Conservation (phyloP, 2,329 filamentous ascomycete species). For the Stylonectria norvegica region DNA sequence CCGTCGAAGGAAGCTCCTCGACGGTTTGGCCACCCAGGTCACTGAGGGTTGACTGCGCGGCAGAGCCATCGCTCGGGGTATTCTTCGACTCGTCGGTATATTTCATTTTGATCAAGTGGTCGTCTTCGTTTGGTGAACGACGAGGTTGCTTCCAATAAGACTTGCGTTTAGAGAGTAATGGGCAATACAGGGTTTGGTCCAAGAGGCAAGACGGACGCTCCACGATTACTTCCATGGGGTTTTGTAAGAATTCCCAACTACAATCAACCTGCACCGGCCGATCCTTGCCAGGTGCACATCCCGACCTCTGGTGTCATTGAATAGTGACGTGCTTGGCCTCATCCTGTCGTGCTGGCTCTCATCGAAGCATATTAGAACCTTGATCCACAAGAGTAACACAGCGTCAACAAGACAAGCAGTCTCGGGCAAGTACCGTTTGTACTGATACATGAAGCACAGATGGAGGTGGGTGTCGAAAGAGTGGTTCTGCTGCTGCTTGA, state of each 20-base stretch:
- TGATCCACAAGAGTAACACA: not conserved
- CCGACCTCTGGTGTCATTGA: not conserved
- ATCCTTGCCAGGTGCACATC: not conserved
- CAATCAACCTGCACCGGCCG: too few relatives aligned
- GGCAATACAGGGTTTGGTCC: too few relatives aligned
- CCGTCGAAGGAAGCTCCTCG: conserved; percentile 7
- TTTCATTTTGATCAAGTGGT: not conserved
- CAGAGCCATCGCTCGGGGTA: not conserved
- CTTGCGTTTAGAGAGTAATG: too few relatives aligned
- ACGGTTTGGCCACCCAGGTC: not conserved
- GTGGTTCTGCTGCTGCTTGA: not conserved
- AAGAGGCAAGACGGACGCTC: too few relatives aligned
- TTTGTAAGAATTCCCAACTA: too few relatives aligned
- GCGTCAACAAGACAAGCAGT: not conserved
- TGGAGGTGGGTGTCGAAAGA: not conserved
- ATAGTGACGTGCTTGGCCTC: not conserved
- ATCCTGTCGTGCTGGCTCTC: not conserved
- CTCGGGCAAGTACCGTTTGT: not conserved
- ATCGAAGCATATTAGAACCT: not conserved
- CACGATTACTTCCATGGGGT: too few relatives aligned
- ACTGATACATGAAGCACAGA: not conserved
- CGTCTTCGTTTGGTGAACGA: too few relatives aligned
- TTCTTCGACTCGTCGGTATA: not conserved
- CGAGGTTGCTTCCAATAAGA: too few relatives aligned
- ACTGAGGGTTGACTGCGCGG: not conserved